Percentiles rank a stretch among this genome's conserved stretches.
Evolutionary conservation across 345 rosid species (phyloP).

Genomic region (Anacardium occidentale): DNA sequence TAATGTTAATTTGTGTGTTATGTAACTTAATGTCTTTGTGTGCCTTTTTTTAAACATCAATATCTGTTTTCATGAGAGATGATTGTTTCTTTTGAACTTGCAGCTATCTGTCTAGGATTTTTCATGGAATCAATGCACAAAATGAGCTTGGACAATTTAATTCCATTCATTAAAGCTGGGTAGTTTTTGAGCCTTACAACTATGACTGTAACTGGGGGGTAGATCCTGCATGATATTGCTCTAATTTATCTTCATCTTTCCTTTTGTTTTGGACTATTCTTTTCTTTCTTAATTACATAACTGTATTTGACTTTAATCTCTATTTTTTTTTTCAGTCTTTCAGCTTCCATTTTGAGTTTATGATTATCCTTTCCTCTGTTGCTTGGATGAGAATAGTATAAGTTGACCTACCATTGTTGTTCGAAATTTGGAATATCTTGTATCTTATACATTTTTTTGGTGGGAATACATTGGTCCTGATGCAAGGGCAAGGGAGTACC

Average conservation of each 20-base stretch:
- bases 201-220: constrained; percentile 26
- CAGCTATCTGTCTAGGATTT: constrained; percentile 17
- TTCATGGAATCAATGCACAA: constrained; percentile 1
- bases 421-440: constrained; percentile 19
- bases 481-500: constrained; percentile 58
- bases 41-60: not conserved
- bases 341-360: constrained; percentile 21
- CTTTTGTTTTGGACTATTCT: not conserved
- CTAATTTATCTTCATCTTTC: not conserved
- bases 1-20: constrained; percentile 1
- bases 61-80: not conserved
- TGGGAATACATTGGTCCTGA: constrained; percentile 35
- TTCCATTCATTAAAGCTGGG: constrained; percentile 20
- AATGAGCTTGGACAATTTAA: constrained; percentile 22
- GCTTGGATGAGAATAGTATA: constrained; percentile 23
- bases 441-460: constrained; percentile 28
- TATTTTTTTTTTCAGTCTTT: constrained; percentile 6
- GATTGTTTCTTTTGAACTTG: constrained; percentile 20
- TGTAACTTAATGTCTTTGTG: constrained; percentile 1
- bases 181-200: constrained; percentile 10
- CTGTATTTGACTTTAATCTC: not conserved
- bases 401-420: constrained; percentile 5
- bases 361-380: constrained; percentile 18
- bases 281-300: not conserved
- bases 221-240: constrained; percentile 12